Percentiles rank a stretch among this genome's conserved stretches.
phyloP scores from a whole-genome alignment of 495 filamentous ascomycete genomes.

The Mytilinidion resinicola region DNA sequence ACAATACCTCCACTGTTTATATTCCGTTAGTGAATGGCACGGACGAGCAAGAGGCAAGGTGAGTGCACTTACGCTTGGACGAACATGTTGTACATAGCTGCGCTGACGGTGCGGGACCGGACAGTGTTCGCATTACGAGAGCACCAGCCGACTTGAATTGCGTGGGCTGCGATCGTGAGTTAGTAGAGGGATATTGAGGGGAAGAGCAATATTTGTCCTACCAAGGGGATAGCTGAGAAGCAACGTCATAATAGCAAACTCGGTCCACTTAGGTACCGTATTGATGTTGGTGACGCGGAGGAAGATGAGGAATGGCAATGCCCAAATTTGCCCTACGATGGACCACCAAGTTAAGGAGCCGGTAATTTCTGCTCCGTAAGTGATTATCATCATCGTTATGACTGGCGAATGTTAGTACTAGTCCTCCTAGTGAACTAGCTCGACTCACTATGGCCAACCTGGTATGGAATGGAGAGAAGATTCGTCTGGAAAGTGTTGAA shows the following conservation, averaged over 20 bases:
- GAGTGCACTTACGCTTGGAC: slow-evolving; percentile 48
- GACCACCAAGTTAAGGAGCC: slow-evolving; percentile 10
- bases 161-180: slow-evolving; percentile 9
- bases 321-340: slow-evolving; percentile 15
- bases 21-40: no score
- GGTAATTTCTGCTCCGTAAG: slow-evolving; percentile 14
- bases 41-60: no score
- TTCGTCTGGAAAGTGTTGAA: slow-evolving; percentile 65
- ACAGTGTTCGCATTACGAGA: slow-evolving; percentile 23
- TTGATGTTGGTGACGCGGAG: slow-evolving; percentile 44
- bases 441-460: slow-evolving; percentile 13
- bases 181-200: background rate
- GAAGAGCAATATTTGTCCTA: slow-evolving; percentile 28
- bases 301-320: slow-evolving; percentile 49
- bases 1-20: slow-evolving; percentile 44
- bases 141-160: slow-evolving; percentile 27
- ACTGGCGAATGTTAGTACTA: slow-evolving; percentile 35
- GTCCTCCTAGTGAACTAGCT: background rate
- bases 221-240: slow-evolving; percentile 53
- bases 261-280: slow-evolving; percentile 47
- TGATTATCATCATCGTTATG: slow-evolving; percentile 12
- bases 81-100: slow-evolving; percentile 68
- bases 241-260: slow-evolving; percentile 51
- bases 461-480: slow-evolving; percentile 56
- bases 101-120: slow-evolving; percentile 20